Conservation (phyloP, 768 basidiomycete genomes). For the Termitomyces titanicus region DNA sequence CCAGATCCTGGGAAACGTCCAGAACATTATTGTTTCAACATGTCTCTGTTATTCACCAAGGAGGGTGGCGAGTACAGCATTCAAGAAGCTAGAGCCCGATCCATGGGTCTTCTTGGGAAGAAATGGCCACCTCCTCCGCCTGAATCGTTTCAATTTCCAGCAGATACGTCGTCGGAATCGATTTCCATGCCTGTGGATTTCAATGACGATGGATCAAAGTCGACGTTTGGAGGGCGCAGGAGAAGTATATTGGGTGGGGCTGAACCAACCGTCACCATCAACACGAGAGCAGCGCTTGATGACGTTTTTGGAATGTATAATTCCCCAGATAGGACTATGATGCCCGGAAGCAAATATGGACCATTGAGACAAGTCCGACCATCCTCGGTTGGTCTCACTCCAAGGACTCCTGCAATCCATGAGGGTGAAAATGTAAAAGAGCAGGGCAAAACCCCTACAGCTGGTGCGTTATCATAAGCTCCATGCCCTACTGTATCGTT, state of each 20-base stretch:
- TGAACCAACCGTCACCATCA: constrained; percentile 91
- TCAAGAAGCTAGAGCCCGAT: constrained; percentile 77
- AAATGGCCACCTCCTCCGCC: constrained; percentile 73
- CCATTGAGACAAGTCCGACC: constrained; percentile 67
- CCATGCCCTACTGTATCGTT: constrained; percentile 10
- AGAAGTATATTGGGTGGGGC: constrained; percentile 42
- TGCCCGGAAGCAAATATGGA: constrained; percentile 69
- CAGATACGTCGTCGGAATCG: constrained; percentile 23
- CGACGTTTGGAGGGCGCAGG: constrained; percentile 33
- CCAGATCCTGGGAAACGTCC: constrained; percentile 65
- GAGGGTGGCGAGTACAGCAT: constrained; percentile 81
- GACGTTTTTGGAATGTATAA: constrained; percentile 98
- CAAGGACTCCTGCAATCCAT: constrained; percentile 27
- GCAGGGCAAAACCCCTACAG: constrained; percentile 33
- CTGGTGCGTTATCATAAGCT: constrained; percentile 20
- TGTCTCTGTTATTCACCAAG: constrained; percentile 69
- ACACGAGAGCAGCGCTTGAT: constrained; percentile 91
- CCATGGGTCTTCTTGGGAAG: constrained; percentile 80
- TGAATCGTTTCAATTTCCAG: constrained; percentile 24
- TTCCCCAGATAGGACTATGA: constrained; percentile 75
- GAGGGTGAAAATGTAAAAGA: constrained; percentile 30
- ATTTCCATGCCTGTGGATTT: constrained; percentile 49
- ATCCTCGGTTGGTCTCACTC: constrained; percentile 40
- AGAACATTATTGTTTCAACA: constrained; percentile 67
- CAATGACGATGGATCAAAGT: constrained; percentile 53